phyloP scores from a whole-genome alignment of 345 rosid genomes.

The Dovyalis caffra region DNA sequence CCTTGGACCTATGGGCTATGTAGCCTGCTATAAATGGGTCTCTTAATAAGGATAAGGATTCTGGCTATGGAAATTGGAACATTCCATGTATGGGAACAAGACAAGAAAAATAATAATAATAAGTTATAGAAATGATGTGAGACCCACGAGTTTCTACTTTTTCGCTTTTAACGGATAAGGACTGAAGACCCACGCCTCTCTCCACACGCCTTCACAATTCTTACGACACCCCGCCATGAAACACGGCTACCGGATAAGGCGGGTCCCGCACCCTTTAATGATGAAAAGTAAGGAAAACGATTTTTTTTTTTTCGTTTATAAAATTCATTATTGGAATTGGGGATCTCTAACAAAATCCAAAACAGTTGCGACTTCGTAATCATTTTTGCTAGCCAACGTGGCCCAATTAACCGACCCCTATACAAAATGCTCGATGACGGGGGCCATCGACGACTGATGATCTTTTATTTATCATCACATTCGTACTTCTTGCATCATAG shows the following conservation, averaged over 20 bases:
- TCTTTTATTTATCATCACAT: too few relatives aligned
- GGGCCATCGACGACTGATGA: too few relatives aligned
- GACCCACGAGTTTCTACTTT: constrained; percentile 10
- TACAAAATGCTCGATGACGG: too few relatives aligned
- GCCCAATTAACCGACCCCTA: neutral
- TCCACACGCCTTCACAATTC: constrained; percentile 11
- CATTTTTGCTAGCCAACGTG: neutral
- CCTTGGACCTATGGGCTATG: neutral
- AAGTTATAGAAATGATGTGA: neutral
- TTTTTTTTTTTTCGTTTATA: neutral
- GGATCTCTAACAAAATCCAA: too few relatives aligned
- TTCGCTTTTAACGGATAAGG: constrained; percentile 29
- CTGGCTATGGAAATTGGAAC: neutral
- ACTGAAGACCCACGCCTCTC: constrained; percentile 4
- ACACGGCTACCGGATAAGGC: constrained; percentile 26
- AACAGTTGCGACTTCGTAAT: neutral
- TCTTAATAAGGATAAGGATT: neutral
- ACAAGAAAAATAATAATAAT: neutral
- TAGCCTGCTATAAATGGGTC: neutral
- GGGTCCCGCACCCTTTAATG: constrained; percentile 18
- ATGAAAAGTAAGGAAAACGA: neutral
- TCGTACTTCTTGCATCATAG: too few relatives aligned
- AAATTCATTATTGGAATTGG: neutral
- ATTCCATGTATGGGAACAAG: neutral
- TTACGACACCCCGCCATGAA: constrained; percentile 15